phyloP scores from a whole-genome alignment of 345 rosid genomes.

The Psidium guajava region DNA sequence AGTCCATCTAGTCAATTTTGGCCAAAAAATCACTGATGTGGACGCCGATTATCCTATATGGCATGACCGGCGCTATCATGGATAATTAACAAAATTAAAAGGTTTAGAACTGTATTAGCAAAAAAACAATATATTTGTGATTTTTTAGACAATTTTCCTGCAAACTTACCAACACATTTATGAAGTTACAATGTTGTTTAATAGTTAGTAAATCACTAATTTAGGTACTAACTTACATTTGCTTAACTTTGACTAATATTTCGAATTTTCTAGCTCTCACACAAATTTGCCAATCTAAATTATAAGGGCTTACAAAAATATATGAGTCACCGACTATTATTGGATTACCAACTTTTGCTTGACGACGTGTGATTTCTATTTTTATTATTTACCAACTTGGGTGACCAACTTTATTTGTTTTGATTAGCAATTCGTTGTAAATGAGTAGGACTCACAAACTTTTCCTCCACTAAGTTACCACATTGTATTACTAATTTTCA shows the following conservation, averaged over 20 bases:
- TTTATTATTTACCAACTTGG: neutral
- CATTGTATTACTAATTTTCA: too few species aligned
- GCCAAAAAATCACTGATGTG: too few species aligned
- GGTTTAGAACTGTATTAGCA: too few species aligned
- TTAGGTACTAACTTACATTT: neutral
- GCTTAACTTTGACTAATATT: neutral
- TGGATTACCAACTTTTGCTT: neutral
- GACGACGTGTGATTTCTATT: neutral
- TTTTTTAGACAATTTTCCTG: too few species aligned
- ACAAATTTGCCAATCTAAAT: neutral
- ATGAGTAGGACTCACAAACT: neutral
- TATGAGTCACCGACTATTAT: neutral
- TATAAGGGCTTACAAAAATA: neutral
- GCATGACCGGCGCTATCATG: too few species aligned
- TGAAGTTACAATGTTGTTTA: neutral
- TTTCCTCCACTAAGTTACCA: neutral
- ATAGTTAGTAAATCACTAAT: neutral
- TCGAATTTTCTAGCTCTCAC: neutral
- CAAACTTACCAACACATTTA: neutral
- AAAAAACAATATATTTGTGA: too few species aligned
- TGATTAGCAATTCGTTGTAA: neutral
- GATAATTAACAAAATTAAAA: too few species aligned
- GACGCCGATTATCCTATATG: too few species aligned
- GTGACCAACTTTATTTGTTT: neutral
- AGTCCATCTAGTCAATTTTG: too few species aligned